phyloP scores from a whole-genome alignment of 192 early-diverging fungal species.

The Podila epigama region DNA sequence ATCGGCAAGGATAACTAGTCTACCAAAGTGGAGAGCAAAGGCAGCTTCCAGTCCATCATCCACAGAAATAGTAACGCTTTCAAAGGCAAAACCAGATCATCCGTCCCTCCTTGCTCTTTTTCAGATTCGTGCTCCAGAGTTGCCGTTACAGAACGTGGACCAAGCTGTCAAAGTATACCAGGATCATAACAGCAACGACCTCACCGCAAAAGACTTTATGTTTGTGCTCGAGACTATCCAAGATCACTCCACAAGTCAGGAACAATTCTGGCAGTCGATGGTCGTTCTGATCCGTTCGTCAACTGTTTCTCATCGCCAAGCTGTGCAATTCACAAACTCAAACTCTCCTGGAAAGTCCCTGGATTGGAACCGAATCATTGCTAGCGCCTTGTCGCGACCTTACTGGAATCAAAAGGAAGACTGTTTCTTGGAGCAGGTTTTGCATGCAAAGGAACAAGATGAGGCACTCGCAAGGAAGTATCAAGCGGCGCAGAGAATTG shows the following conservation, averaged over 20 bases:
- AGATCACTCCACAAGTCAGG: conserved; percentile 17
- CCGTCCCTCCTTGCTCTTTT: neutral
- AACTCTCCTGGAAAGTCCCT: neutral
- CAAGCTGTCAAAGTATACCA: neutral
- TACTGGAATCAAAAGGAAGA: conserved; percentile 11
- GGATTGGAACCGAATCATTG: conserved; percentile 17
- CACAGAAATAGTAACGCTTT: neutral
- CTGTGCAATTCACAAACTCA: neutral
- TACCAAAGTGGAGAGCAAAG: neutral
- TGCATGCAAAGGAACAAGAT: neutral
- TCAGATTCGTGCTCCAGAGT: neutral
- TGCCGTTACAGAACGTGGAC: neutral
- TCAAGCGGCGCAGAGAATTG: neutral
- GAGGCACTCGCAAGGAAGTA: neutral
- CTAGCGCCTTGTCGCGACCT: conserved; percentile 8
- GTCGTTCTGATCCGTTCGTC: conserved; percentile 11
- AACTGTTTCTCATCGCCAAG: neutral
- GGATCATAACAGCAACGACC: neutral
- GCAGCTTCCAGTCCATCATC: neutral
- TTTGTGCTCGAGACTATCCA: conserved; percentile 37
- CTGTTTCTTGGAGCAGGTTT: conserved; percentile 18
- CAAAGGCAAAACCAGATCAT: neutral
- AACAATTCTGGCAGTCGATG: conserved; percentile 41
- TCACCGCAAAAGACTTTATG: conserved; percentile 8
- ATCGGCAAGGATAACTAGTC: neutral